Conservation (phyloP, 441 rosid genomes). For the Gossypium davidsonii region DNA sequence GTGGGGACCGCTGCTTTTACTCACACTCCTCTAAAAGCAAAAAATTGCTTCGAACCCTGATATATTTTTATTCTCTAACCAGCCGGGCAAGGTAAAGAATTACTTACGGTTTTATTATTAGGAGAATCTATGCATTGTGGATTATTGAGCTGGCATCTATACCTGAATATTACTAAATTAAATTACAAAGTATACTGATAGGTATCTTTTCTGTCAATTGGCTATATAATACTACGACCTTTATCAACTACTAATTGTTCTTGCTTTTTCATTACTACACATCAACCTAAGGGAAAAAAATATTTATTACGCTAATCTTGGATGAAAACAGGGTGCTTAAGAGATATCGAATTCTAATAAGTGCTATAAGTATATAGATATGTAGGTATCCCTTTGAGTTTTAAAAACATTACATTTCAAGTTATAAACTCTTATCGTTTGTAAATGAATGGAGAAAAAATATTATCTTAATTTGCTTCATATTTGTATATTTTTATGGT, state of each 20-base stretch:
- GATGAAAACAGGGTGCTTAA: background rate
- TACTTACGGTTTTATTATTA: background rate
- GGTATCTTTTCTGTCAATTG: background rate
- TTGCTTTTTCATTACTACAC: background rate
- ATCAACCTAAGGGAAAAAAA: background rate
- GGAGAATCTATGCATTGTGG: background rate
- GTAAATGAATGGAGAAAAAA: no score
- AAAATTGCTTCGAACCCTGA: background rate
- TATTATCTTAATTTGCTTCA: background rate
- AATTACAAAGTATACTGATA: no score
- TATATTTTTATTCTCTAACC: slow-evolving; percentile 8
- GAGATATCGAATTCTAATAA: background rate
- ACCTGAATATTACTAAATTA: background rate
- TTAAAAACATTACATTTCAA: background rate
- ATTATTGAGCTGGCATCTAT: background rate
- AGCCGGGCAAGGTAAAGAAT: background rate
- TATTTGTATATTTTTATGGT: background rate
- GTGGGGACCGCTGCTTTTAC: background rate
- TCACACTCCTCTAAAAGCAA: background rate
- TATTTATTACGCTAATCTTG: background rate
- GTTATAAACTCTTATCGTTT: no score
- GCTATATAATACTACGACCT: background rate
- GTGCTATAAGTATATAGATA: no score
- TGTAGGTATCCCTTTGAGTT: background rate
- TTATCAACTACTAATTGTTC: background rate